These are phyloP conservation scores for Xylaria sp. DNA, from an alignment of 495 filamentous ascomycete genomes.

Conservation along the genomic window DNA sequence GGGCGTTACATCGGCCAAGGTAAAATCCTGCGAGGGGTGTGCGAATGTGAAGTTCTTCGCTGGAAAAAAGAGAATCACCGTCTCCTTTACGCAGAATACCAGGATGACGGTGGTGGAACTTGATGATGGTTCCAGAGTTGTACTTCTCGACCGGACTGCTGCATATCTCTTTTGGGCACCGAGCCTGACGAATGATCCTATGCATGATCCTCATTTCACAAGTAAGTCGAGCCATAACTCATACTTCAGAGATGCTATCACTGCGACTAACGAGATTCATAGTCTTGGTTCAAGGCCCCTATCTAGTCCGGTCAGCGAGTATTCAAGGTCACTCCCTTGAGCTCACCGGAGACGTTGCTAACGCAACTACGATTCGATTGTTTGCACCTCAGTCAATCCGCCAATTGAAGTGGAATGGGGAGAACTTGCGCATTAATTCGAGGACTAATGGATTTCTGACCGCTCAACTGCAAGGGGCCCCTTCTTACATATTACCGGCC, in stretches of 20 bases:
- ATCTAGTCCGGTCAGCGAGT: conserved; percentile 67
- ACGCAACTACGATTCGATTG: conserved; percentile 67
- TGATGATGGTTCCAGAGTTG: conserved; percentile 50
- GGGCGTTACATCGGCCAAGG: conserved; percentile 49
- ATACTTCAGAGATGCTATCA: not conserved
- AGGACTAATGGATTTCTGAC: conserved; percentile 51
- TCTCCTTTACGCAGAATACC: conserved; percentile 51
- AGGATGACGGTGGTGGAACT: conserved; percentile 58
- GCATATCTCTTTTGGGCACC: conserved; percentile 66
- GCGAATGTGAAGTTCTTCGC: conserved; percentile 48
- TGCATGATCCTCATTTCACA: conserved; percentile 52
- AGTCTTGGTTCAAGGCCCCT: conserved; percentile 71
- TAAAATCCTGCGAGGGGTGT: conserved; percentile 35
- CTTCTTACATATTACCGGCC: conserved; percentile 50
- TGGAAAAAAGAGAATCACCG: conserved; percentile 44
- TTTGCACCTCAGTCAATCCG: conserved; percentile 59
- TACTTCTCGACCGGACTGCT: conserved; percentile 58
- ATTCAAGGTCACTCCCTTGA: conserved; percentile 54
- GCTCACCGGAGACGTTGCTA: conserved; percentile 71
- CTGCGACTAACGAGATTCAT: not conserved
- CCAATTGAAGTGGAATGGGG: conserved; percentile 69
- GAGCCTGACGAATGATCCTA: conserved; percentile 58
- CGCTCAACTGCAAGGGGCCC: conserved; percentile 49
- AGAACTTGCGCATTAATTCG: conserved; percentile 48
- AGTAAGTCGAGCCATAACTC: conserved; percentile 39